Evolutionary conservation across 2,329 filamentous ascomycete species (phyloP).

Genomic region (Fusarium succisae): DNA sequence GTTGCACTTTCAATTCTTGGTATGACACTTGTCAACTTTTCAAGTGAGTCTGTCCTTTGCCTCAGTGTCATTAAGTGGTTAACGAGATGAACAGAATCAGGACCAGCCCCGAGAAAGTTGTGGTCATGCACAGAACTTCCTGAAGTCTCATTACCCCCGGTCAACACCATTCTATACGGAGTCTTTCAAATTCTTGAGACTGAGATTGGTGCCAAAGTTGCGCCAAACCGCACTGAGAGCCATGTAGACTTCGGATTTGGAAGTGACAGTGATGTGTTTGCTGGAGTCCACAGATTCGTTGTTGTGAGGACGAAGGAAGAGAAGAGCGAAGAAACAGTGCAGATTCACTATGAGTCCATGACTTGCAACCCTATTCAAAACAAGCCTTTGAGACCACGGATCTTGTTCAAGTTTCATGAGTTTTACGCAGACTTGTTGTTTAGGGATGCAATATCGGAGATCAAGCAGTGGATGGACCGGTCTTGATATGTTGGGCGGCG

Average conservation of each 20-base stretch:
- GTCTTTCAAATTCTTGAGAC: constrained; percentile 41
- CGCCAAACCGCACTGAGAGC: constrained; percentile 24
- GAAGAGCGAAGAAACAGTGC: neutral
- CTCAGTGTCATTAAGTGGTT: fast-evolving
- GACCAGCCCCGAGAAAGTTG: constrained; percentile 6
- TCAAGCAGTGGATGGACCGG: constrained; percentile 26
- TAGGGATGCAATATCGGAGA: constrained; percentile 37
- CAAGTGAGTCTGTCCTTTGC: neutral
- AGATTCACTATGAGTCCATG: constrained; percentile 37
- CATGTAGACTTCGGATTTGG: constrained; percentile 46
- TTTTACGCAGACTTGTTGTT: constrained; percentile 41
- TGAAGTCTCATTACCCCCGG: constrained; percentile 17
- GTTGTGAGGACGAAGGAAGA: constrained; percentile 27
- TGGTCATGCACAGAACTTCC: constrained; percentile 35
- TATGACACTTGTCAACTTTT: constrained; percentile 24
- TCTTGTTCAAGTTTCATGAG: constrained; percentile 38
- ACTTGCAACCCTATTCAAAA: constrained; percentile 42
- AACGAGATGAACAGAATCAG: constrained; percentile 3
- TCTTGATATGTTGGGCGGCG: neutral
- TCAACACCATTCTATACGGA: constrained; percentile 39
- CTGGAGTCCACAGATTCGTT: constrained; percentile 44
- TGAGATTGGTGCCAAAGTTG: neutral
- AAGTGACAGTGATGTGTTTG: constrained; percentile 37
- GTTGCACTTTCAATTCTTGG: constrained; percentile 18
- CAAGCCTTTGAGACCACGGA: constrained; percentile 10